A percentile compares a stretch with the other conserved stretches of the same genome.
These are phyloP conservation scores for Penicillium aurantiogriseum DNA, from an alignment of 2,329 filamentous ascomycete genomes.

Conservation along the genomic window DNA sequence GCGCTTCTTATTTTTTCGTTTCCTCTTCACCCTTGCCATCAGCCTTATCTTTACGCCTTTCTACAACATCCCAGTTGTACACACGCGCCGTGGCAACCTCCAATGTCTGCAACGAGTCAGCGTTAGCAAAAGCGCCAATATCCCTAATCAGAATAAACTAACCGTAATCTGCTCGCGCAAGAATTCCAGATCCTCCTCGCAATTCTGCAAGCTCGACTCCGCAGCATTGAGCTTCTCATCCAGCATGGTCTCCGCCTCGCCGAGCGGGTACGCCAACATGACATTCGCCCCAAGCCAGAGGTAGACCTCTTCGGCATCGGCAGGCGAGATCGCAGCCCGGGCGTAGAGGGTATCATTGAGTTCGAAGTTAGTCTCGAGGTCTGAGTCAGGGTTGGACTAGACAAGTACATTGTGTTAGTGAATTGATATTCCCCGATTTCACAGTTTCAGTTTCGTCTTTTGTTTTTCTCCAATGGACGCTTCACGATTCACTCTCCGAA, in stretches of 20 bases:
- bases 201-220: slow-evolving; percentile 76
- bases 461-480: not conserved
- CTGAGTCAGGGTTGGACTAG: slow-evolving; percentile 43
- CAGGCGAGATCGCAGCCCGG: slow-evolving; percentile 76
- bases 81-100: slow-evolving; percentile 94
- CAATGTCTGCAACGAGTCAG: slow-evolving; percentile 67
- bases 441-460: not conserved
- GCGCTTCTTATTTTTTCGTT: slow-evolving; percentile 31
- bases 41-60: slow-evolving; percentile 85
- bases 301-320: slow-evolving; percentile 77
- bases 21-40: slow-evolving; percentile 53
- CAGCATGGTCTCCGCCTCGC: slow-evolving; percentile 79
- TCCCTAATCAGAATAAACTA: slow-evolving; percentile 29
- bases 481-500: not conserved
- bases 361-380: slow-evolving; percentile 90
- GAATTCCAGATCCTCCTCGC: slow-evolving; percentile 95
- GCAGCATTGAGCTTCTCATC: slow-evolving; percentile 75
- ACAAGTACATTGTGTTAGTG: not conserved
- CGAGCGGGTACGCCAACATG: slow-evolving; percentile 91
- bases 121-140: slow-evolving; percentile 3
- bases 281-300: slow-evolving; percentile 98
- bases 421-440: not conserved
- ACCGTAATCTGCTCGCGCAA: slow-evolving; percentile 95
- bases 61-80: slow-evolving; percentile 99
- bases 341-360: slow-evolving; percentile 94